Evolutionary conservation across 139 green algal species (phyloP), one percentile per base, ranked within the genome.

Genomic region (Raphidocelis subcapitata): DNA sequence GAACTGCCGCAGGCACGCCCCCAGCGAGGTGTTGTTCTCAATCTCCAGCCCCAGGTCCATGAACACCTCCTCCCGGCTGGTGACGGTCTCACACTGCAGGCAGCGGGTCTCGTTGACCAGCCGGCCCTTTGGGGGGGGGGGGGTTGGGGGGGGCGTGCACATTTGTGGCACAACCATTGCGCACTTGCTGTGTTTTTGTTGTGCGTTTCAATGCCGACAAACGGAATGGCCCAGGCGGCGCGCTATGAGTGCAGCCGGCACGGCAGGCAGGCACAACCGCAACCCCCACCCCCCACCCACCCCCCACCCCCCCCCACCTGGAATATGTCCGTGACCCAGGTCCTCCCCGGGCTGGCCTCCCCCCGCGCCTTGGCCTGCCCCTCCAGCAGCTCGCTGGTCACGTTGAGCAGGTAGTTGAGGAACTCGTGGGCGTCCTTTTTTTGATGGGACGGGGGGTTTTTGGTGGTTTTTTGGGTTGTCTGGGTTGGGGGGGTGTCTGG

Each of bases 391-490:
- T 98, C 95, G n/a, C 73, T 82, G 37, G 92, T 86, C 35, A 96
- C 85, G 80, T 98, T 98, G 8, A 99, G 85, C 59, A 99, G 75
- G 76, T 90, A 98, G 80, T 97, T 97, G 3, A 98, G 82, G 74
- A 99, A 99, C 81, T 99, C 95, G 63, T 99, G 95, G 1, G 95
- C 95, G 74, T 99, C 95, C 90, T 99, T 49, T 49, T n/a, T n/a
- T n/a, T n/a, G n/a, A n/a, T n/a, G n/a, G n/a, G n/a, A n/a, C n/a
- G n/a, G n/a, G n/a, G n/a, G n/a, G n/a, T n/a, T n/a, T n/a, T n/a
- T n/a, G n/a, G n/a, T n/a, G n/a, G n/a, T n/a, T n/a, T n/a, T n/a
- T n/a, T n/a, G n/a, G n/a, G n/a, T n/a, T n/a, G n/a, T n/a, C n/a
- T n/a, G n/a, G n/a, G n/a, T n/a, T n/a, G n/a, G n/a, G n/a, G n/a